phyloP scores from a whole-genome alignment of 1,284 basidiomycete genomes.

The Coniferiporia weirii region DNA sequence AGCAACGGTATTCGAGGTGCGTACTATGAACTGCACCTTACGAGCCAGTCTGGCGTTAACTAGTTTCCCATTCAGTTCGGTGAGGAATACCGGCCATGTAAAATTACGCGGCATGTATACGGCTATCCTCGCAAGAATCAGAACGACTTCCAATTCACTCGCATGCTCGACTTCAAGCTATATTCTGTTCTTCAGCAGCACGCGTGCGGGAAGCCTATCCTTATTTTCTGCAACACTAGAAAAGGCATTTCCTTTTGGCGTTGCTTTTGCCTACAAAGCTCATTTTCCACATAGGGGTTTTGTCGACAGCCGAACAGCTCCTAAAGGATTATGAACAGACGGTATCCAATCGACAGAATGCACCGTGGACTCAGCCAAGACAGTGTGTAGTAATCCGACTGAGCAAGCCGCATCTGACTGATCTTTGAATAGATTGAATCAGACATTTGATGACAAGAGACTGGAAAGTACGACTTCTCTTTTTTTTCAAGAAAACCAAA shows the following conservation, averaged over 20 bases:
- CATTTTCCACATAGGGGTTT: conserved; percentile 43
- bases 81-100: conserved; percentile 85
- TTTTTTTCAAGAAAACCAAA: not conserved
- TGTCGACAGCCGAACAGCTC: conserved; percentile 69
- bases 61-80: conserved; percentile 60
- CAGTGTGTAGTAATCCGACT: conserved; percentile 33
- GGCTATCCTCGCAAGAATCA: conserved; percentile 55
- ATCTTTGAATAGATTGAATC: conserved; percentile 34
- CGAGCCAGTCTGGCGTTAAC: not conserved
- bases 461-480: conserved; percentile 42
- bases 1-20: conserved; percentile 72
- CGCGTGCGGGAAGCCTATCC: conserved; percentile 70
- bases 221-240: conserved; percentile 84
- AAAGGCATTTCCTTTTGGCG: conserved; percentile 47
- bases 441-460: conserved; percentile 55
- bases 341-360: conserved; percentile 38
- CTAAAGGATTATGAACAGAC: conserved; percentile 65
- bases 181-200: conserved; percentile 68
- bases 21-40: conserved; percentile 13
- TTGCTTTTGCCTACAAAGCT: not conserved
- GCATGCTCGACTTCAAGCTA: conserved; percentile 69
- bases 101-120: conserved; percentile 67
- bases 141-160: conserved; percentile 80
- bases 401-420: not conserved
- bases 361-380: conserved; percentile 62